Evolutionary conservation across 768 basidiomycete genomes (phyloP).

Genomic region (Lactarius akahatsu): DNA sequence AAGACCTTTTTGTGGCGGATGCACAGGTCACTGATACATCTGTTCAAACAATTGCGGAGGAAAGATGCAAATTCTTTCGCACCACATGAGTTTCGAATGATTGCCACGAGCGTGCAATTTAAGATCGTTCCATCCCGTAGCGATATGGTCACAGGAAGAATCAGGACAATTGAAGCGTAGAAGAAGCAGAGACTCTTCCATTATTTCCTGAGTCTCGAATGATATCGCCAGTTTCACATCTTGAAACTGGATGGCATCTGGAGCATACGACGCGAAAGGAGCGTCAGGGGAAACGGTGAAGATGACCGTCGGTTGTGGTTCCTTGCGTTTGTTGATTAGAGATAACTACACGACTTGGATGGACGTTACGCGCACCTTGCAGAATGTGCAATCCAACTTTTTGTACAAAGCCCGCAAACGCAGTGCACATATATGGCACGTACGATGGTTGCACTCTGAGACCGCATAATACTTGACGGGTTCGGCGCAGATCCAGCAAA

Average conservation of each 20-base stretch:
- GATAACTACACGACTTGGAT: neutral
- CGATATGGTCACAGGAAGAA: constrained; percentile 76
- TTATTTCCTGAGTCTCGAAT: constrained; percentile 91
- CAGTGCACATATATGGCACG: constrained; percentile 91
- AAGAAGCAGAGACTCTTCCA: constrained; percentile 90
- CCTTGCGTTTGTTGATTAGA: constrained; percentile 42
- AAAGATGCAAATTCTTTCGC: constrained; percentile 32
- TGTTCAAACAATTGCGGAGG: neutral
- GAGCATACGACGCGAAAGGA: constrained; percentile 57
- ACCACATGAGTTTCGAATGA: constrained; percentile 86
- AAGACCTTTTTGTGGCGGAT: constrained; percentile 91
- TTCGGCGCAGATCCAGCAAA: constrained; percentile 96
- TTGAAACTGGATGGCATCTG: constrained; percentile 57
- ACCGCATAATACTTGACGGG: constrained; percentile 87
- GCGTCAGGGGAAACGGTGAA: constrained; percentile 68
- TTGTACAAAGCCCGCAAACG: constrained; percentile 91
- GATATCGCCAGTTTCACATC: constrained; percentile 73
- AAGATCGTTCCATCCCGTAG: constrained; percentile 85
- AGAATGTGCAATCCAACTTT: constrained; percentile 91
- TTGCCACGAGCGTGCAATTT: constrained; percentile 76
- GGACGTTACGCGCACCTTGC: constrained; percentile 62
- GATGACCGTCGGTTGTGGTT: constrained; percentile 69
- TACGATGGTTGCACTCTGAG: constrained; percentile 89
- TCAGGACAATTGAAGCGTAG: constrained; percentile 95
- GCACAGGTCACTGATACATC: constrained; percentile 70